Evolutionary conservation across 768 basidiomycete species (phyloP).

Genomic region (Agrocybe praecox): DNA sequence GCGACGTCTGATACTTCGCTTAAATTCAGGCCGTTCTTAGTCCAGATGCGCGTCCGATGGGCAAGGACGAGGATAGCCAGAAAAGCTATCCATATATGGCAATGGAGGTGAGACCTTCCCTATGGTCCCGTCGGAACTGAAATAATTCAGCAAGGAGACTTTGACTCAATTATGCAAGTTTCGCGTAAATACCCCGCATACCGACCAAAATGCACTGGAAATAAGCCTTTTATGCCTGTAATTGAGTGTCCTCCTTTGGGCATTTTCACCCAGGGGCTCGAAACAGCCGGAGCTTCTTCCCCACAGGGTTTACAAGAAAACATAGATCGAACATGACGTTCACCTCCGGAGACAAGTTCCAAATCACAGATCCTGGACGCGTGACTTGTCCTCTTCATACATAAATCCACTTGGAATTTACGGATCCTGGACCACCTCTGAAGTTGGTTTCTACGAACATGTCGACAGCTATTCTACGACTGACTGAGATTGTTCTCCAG

Average conservation of each 20-base stretch:
- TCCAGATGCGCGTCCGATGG: slow-evolving; percentile 26
- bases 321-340: slow-evolving; percentile 6
- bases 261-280: neutral
- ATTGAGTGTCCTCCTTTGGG: neutral
- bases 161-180: neutral
- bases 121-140: neutral
- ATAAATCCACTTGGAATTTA: slow-evolving; percentile 1
- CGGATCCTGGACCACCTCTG: slow-evolving; percentile 11
- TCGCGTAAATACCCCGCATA: neutral
- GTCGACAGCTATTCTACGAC: neutral
- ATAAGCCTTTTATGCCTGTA: neutral
- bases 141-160: neutral
- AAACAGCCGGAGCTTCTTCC: slow-evolving; percentile 10
- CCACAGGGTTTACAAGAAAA: slow-evolving; percentile 5
- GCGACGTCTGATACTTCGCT: too few species aligned
- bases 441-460: neutral
- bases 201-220: neutral
- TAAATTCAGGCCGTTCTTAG: neutral
- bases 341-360: neutral
- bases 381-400: slow-evolving; percentile 13
- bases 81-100: neutral
- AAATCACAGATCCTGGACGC: slow-evolving; percentile 4
- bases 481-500: slow-evolving; percentile 19
- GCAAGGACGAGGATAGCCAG: slow-evolving; percentile 16
- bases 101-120: neutral